phyloP scores from a whole-genome alignment of 2,329 filamentous ascomycete species.

The Nannizziopsis barbatae region DNA sequence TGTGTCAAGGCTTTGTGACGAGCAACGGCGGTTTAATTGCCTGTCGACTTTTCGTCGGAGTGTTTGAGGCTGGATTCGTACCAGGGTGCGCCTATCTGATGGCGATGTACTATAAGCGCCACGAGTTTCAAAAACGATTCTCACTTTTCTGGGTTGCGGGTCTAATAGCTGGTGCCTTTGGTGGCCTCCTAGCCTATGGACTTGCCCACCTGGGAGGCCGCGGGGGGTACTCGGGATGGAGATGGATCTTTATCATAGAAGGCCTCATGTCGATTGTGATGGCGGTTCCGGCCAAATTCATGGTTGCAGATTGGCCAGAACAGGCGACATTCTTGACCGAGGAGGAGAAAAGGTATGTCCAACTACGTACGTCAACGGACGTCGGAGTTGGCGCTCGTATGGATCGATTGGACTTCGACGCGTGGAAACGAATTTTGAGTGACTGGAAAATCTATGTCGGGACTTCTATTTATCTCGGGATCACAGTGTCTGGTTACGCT shows the following conservation, averaged over 20 bases:
- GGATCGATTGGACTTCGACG: slow-evolving; percentile 22
- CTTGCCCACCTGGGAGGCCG: slow-evolving; percentile 24
- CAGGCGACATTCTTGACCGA: slow-evolving; percentile 24
- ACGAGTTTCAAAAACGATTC: slow-evolving; percentile 48
- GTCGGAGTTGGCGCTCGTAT: slow-evolving; percentile 20
- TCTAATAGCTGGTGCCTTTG: slow-evolving; percentile 49
- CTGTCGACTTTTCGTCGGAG: slow-evolving; percentile 42
- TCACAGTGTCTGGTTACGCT: slow-evolving; percentile 36
- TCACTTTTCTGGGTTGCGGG: slow-evolving; percentile 51
- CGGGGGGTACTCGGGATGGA: slow-evolving; percentile 22
- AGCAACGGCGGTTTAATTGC: slow-evolving; percentile 41
- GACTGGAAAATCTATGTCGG: slow-evolving; percentile 28
- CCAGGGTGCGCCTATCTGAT: slow-evolving; percentile 48
- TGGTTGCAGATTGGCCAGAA: slow-evolving; percentile 27
- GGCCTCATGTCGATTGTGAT: slow-evolving; percentile 24
- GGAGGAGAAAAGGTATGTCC: slow-evolving; percentile 21
- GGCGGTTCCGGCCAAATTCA: slow-evolving; percentile 20
- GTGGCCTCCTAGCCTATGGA: slow-evolving; percentile 45
- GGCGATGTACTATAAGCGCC: slow-evolving; percentile 53
- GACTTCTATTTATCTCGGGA: slow-evolving; percentile 30
- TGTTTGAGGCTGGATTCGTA: slow-evolving; percentile 44
- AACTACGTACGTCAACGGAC: slow-evolving; percentile 20
- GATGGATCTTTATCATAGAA: slow-evolving; percentile 31
- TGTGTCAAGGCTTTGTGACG: slow-evolving; percentile 38
- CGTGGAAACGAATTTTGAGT: slow-evolving; percentile 22